These are phyloP conservation scores for Medicago lupulina DNA, from an alignment of 306 rosid genomes.

Conservation along the genomic window DNA sequence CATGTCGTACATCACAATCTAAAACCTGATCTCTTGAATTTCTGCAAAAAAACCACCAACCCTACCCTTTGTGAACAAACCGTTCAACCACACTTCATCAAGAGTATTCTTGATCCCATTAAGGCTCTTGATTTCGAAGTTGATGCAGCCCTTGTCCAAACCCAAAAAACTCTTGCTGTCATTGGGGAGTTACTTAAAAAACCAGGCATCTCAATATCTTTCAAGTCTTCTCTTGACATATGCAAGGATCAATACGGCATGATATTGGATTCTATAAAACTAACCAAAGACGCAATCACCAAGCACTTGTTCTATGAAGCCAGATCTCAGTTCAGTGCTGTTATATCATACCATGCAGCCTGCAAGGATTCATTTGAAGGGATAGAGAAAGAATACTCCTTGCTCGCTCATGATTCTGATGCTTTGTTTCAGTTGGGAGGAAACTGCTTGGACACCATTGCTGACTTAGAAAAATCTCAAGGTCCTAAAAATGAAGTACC, in stretches of 20 bases:
- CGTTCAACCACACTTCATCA: not conserved
- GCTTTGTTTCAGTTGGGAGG: constrained; percentile 39
- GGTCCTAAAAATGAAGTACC: not conserved
- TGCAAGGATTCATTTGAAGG: constrained; percentile 40
- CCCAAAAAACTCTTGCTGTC: not conserved
- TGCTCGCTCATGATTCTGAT: not conserved
- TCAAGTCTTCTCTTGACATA: not conserved
- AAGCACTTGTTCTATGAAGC: not conserved
- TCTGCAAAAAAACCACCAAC: constrained; percentile 26
- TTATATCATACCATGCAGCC: constrained; percentile 15
- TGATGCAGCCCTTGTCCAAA: not conserved
- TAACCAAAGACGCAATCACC: not conserved
- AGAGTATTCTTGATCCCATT: not conserved
- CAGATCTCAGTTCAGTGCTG: constrained; percentile 29
- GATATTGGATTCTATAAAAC: constrained; percentile 36
- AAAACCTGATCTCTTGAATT: accelerated
- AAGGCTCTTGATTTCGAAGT: constrained; percentile 27
- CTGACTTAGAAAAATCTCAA: not conserved
- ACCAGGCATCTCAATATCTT: accelerated
- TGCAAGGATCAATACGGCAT: constrained; percentile 32
- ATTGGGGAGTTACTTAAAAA: not conserved
- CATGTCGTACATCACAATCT: not conserved
- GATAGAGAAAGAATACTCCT: not conserved
- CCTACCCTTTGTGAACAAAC: constrained; percentile 31
- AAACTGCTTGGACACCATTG: constrained; percentile 40